Conservation (phyloP, 352 stramenopile genomes). For the Phytophthora aleatoria region DNA sequence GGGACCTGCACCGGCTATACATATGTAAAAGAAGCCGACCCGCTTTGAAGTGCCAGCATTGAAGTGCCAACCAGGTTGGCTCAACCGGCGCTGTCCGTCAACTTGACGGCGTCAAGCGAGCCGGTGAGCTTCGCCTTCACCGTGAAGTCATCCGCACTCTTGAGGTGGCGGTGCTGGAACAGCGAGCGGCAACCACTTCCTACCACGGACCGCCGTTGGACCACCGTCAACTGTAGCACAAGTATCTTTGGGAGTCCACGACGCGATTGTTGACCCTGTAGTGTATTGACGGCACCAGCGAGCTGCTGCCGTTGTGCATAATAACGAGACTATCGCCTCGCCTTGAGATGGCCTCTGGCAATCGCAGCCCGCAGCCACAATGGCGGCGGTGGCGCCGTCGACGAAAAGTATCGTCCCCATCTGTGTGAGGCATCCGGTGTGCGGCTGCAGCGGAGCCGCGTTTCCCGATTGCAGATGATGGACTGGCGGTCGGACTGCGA, state of each 20-base stretch:
- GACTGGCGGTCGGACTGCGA: slow-evolving; percentile 2
- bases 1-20: neutral
- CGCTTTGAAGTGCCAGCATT: neutral
- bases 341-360: neutral
- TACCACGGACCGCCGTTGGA: slow-evolving; percentile 1
- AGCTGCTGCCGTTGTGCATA: neutral
- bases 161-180: neutral
- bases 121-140: too few species aligned
- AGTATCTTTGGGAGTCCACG: slow-evolving; percentile 11
- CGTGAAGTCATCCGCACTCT: neutral
- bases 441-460: slow-evolving; percentile 20
- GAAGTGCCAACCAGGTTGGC: too few species aligned
- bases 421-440: slow-evolving; percentile 21
- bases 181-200: neutral
- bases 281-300: slow-evolving; percentile 13
- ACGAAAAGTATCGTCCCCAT: slow-evolving; percentile 25
- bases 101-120: too few species aligned
- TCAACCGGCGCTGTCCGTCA: too few species aligned
- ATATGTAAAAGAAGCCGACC: slow-evolving; percentile 7
- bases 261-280: neutral
- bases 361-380: slow-evolving; percentile 12
- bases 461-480: slow-evolving; percentile 36
- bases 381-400: neutral
- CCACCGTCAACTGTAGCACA: slow-evolving; percentile 6
- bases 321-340: neutral